Evolutionary conservation across 78 protist species (phyloP), one percentile per base, ranked within the genome.

Genomic region (Polysphondylium violaceum): DNA sequence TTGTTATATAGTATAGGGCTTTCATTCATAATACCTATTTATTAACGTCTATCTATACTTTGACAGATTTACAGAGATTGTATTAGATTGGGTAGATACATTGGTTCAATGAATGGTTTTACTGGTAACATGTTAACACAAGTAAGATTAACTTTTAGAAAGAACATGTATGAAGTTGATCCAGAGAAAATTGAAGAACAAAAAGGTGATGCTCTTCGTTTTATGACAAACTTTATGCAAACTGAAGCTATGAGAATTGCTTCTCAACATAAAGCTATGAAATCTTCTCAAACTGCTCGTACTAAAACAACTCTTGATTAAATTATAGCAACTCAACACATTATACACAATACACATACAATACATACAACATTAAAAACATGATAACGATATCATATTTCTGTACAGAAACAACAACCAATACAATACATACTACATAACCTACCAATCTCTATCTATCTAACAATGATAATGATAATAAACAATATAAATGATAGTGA

Each of bases 151-250:
- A 50, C 40, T 41, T 81, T 81, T 58, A 81, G 78, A 81, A 35
- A 36, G 31, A 73, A 81, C 29, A 7, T 55, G 43, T 11, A 8
- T 40, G 90, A 81, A 69, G 33, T 47, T 27, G 67, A 58, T 12
- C 79, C 33, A 43, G 63, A 81, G 50, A 81, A 81, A 74, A 69
- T 81, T 35, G 78, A 81, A 33, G 90, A 81, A 44, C 61, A 81
- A 55, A 81, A 81, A 38, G 58, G 73, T 56, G 90, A 81, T 81
- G 90, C 90, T 17, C 36, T 74, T 29, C 67, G 90, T 58, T 81
- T 81, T 31, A 31, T 81, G 31, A 69, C 90, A 4, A 81, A 81
- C 35, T 81, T 63, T 81, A 81, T 81, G 90, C 90, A 81, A 81
- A 76, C 67, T 29, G 90, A 81, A 69, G 88, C 90, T 3, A 78